These are phyloP conservation scores for Massarina eburnea DNA, from an alignment of 2,329 filamentous ascomycete species.

Conservation along the genomic window DNA sequence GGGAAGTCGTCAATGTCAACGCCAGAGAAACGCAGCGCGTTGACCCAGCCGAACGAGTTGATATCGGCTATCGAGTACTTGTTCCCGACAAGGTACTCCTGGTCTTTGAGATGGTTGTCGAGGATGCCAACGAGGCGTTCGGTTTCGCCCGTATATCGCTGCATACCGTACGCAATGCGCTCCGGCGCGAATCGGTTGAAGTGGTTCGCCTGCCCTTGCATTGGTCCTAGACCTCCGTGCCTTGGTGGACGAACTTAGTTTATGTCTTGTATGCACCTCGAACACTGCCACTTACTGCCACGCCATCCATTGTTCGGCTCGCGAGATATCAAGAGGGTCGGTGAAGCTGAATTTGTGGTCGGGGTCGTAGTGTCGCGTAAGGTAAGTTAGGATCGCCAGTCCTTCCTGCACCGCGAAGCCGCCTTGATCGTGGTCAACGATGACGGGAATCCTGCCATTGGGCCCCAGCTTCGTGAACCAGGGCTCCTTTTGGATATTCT, in stretches of 20 bases:
- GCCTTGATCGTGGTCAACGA: constrained; percentile 66
- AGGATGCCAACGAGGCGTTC: constrained; percentile 51
- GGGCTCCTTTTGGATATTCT: constrained; percentile 67
- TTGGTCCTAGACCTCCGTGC: constrained; percentile 47
- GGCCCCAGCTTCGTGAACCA: constrained; percentile 66
- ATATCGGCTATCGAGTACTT: constrained; percentile 53
- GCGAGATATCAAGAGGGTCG: constrained; percentile 49
- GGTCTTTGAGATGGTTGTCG: constrained; percentile 44
- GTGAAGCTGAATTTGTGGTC: constrained; percentile 51
- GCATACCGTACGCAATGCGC: constrained; percentile 48
- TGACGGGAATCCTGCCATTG: constrained; percentile 67
- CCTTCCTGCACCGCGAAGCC: constrained; percentile 56
- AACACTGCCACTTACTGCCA: too few relatives aligned
- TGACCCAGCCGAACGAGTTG: constrained; percentile 49
- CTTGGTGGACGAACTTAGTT: too few relatives aligned
- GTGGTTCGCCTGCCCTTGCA: constrained; percentile 48
- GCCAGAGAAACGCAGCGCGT: constrained; percentile 44
- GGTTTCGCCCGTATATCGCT: constrained; percentile 51
- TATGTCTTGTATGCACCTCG: too few relatives aligned
- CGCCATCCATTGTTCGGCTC: constrained; percentile 63
- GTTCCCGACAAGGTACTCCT: constrained; percentile 49
- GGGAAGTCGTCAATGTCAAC: constrained; percentile 47
- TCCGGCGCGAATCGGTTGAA: constrained; percentile 47
- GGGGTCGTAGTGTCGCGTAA: constrained; percentile 50
- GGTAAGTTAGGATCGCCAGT: constrained; percentile 47